phyloP scores from a whole-genome alignment of 208 protist genomes.

The Crithidia acanthocephali region DNA sequence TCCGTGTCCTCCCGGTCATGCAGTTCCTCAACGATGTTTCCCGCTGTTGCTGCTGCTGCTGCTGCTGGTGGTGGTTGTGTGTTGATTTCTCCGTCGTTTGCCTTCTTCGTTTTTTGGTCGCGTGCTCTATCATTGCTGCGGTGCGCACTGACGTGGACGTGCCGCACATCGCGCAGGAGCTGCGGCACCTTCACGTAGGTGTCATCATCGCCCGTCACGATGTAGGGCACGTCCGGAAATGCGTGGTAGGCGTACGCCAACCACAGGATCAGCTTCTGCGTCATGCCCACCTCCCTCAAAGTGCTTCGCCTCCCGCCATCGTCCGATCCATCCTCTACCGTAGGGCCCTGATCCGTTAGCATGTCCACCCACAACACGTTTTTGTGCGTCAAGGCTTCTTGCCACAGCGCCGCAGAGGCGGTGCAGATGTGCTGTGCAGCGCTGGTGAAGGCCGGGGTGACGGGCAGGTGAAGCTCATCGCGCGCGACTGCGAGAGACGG shows the following conservation, averaged over 20 bases:
- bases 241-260: conserved; percentile 34
- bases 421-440: conserved; percentile 10
- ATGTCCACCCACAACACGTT: conserved; percentile 41
- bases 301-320: conserved; percentile 42
- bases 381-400: conserved; percentile 38
- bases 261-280: conserved; percentile 51
- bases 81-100: conserved; percentile 25
- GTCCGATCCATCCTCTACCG: conserved; percentile 24
- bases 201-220: conserved; percentile 59
- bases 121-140: conserved; percentile 18
- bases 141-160: conserved; percentile 39
- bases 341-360: conserved; percentile 35
- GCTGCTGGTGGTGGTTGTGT: too few species aligned
- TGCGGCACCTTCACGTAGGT: conserved; percentile 56
- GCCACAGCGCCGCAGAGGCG: conserved; percentile 31
- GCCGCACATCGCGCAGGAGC: conserved; percentile 44
- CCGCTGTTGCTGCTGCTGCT: too few species aligned
- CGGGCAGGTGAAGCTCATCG: not conserved
- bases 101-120: conserved; percentile 27
- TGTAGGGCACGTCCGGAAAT: conserved; percentile 38
- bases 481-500: not conserved
- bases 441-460: conserved; percentile 1
- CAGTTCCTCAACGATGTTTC: too few species aligned
- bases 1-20: too few species aligned
- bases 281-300: conserved; percentile 42